A percentile compares a stretch with the other conserved stretches of the same genome.
These are phyloP conservation scores for Colletotrichum sp. DNA, from an alignment of 2,329 filamentous ascomycete species.

Conservation along the genomic window DNA sequence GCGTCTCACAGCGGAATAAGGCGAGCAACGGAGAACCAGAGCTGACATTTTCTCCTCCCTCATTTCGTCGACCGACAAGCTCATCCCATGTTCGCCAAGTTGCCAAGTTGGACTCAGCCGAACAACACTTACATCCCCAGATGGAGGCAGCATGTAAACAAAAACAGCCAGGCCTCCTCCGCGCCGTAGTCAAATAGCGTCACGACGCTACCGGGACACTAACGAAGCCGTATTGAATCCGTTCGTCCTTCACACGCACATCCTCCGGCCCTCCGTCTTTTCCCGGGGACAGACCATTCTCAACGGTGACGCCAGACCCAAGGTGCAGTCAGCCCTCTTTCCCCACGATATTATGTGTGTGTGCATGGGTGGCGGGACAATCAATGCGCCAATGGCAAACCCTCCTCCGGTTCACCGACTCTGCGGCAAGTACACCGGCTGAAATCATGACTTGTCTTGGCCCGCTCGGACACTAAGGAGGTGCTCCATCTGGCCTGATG, in stretches of 20 bases:
- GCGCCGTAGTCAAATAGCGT: background rate
- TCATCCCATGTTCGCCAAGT: background rate
- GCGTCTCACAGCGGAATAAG: background rate
- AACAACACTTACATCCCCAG: background rate
- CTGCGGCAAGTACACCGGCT: background rate
- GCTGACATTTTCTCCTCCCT: background rate
- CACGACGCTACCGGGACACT: background rate
- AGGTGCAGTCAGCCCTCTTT: background rate
- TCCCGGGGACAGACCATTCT: background rate
- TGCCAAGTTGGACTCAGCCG: background rate
- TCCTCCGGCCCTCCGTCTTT: background rate
- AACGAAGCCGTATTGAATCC: background rate
- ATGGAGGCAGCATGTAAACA: background rate
- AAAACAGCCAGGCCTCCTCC: background rate
- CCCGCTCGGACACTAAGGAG: background rate
- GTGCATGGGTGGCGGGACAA: background rate
- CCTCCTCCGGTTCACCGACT: background rate
- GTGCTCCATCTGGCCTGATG: background rate
- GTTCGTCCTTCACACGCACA: background rate
- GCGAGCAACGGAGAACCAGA: background rate
- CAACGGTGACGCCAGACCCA: background rate
- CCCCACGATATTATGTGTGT: background rate
- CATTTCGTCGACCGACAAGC: constrained; percentile 1
- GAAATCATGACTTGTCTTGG: background rate
- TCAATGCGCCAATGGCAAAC: background rate